Evolutionary conservation across 345 rosid species (phyloP).

Genomic region (Rhizophora apiculata): DNA sequence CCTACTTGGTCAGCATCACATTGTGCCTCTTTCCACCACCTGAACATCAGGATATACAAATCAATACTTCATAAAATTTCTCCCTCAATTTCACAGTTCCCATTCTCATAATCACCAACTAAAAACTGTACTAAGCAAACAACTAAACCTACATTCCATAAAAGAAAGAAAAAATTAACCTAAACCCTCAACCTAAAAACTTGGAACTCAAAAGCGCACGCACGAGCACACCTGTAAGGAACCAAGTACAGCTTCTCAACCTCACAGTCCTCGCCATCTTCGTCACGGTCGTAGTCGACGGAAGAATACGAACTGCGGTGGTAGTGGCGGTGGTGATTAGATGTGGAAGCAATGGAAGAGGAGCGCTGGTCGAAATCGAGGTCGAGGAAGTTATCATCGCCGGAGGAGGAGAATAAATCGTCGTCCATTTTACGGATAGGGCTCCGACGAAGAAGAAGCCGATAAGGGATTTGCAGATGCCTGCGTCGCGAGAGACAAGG

Average conservation of each 20-base stretch:
- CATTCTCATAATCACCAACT: too few species aligned
- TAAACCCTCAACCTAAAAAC: too few species aligned
- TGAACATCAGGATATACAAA: not conserved
- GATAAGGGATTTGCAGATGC: slow-evolving; percentile 3
- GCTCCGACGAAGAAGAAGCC: slow-evolving; percentile 9
- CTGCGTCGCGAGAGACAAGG: slow-evolving; percentile 15
- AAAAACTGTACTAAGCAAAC: too few species aligned
- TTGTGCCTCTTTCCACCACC: slow-evolving; percentile 24
- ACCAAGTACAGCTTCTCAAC: slow-evolving; percentile 20
- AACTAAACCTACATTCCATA: too few species aligned
- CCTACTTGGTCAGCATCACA: not conserved
- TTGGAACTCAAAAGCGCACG: not conserved
- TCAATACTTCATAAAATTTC: too few species aligned
- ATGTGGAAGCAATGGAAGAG: not conserved
- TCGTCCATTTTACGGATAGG: slow-evolving; percentile 14
- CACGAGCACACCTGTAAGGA: slow-evolving; percentile 5
- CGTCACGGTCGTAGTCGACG: not conserved
- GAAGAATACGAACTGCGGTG: not conserved
- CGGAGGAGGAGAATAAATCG: slow-evolving; percentile 2
- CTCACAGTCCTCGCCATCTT: slow-evolving; percentile 12
- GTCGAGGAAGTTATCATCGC: slow-evolving; percentile 8
- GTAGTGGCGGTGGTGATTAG: too few species aligned
- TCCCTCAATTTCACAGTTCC: too few species aligned
- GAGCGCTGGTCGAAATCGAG: slow-evolving; percentile 5
- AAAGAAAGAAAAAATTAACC: too few species aligned